Evolutionary conservation across 2,329 filamentous ascomycete species (phyloP).

Genomic region (Metarhizium anisopliae): DNA sequence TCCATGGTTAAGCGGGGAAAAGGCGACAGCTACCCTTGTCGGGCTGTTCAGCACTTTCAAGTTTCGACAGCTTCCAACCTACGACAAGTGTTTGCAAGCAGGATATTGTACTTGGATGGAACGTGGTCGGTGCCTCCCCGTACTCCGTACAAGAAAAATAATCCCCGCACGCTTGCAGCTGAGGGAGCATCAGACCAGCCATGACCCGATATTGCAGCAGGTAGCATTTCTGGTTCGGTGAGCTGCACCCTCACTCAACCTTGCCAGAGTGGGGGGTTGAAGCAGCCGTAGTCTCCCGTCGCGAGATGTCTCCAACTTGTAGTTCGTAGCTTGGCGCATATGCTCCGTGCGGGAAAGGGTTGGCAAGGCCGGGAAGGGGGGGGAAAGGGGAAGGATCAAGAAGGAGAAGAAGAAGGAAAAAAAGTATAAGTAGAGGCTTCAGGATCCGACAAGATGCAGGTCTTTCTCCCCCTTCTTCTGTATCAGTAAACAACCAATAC

Average conservation of each 20-base stretch:
- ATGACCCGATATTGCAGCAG: too few relatives aligned
- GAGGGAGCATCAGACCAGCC: background rate
- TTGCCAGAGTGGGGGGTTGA: background rate
- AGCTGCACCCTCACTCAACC: background rate
- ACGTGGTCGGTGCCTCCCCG: background rate
- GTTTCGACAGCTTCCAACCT: background rate
- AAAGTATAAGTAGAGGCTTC: constrained; percentile 7
- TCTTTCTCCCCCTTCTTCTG: background rate
- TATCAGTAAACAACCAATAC: background rate
- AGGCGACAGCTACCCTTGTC: background rate
- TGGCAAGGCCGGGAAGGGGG: too few relatives aligned
- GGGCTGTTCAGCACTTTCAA: background rate
- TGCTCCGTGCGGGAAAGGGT: background rate
- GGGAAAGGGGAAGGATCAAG: background rate
- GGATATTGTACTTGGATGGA: background rate
- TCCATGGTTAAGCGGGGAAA: background rate
- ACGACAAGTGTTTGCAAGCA: background rate
- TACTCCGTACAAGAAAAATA: background rate
- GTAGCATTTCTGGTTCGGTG: too few relatives aligned
- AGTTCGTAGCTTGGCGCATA: background rate
- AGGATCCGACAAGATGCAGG: background rate
- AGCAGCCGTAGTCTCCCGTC: background rate
- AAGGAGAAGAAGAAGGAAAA: background rate
- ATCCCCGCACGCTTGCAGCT: background rate
- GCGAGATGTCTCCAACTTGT: background rate